phyloP scores from a whole-genome alignment of 371 early-diverging fungal genomes.

The Apophysomyces variabilis region DNA sequence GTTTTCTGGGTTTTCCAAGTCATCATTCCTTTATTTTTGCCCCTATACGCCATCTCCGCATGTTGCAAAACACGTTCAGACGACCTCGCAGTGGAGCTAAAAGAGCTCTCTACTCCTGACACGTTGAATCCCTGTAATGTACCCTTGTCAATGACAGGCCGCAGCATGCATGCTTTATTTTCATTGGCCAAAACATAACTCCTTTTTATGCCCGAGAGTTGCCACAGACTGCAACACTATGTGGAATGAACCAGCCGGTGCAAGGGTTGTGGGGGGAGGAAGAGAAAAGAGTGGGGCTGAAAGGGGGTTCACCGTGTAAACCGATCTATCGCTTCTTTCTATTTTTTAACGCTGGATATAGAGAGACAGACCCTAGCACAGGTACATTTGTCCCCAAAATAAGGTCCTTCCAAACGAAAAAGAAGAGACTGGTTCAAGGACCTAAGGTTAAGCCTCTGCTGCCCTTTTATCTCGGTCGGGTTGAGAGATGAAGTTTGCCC shows the following conservation, averaged over 20 bases:
- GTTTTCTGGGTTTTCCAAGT: background rate
- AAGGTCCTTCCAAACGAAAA: background rate
- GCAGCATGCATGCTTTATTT: background rate
- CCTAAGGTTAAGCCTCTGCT: too few species aligned
- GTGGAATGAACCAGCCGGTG: background rate
- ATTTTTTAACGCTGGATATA: background rate
- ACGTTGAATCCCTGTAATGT: background rate
- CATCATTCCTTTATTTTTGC: background rate
- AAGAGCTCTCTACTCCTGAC: background rate
- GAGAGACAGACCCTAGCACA: too few species aligned
- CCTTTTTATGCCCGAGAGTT: background rate
- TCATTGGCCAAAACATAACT: background rate
- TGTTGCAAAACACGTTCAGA: background rate
- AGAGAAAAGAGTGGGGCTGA: too few species aligned
- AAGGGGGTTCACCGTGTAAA: background rate
- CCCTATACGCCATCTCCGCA: background rate
- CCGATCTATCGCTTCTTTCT: background rate
- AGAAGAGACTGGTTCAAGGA: too few species aligned
- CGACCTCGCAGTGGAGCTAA: conserved; percentile 3
- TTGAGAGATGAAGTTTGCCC: too few species aligned
- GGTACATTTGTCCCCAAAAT: background rate
- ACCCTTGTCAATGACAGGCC: conserved; percentile 4
- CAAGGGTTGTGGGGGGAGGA: background rate
- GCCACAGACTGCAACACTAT: conserved; percentile 2
- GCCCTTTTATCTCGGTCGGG: too few species aligned